Evolutionary conservation across 805 yeast species (phyloP), one percentile per base, ranked within the genome.

Genomic region (Myxozyma melibiosi): DNA sequence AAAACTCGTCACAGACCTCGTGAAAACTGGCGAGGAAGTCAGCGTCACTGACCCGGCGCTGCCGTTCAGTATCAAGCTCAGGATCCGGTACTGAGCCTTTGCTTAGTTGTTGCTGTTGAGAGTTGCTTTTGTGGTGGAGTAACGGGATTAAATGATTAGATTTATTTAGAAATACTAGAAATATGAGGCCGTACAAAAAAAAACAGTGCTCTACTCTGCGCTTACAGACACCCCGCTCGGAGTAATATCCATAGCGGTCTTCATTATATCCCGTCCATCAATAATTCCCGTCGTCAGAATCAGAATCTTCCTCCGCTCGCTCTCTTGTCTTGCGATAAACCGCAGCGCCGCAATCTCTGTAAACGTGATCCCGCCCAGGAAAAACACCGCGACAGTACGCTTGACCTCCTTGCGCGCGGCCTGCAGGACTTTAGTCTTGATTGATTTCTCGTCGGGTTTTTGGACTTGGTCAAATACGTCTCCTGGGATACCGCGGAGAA

Each of bases 301-400:
- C 5, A 81, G 64, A 40, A 82, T 68, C 34, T 75, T 70, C 20
- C 62, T 37, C 22, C 62, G 65, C 73, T 77, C 50, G 68, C 57
- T 14, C 71, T 64, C 37, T 71, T 58, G 61, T 18, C 74, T 72
- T 55, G 87, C 82, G n/a, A 88, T 75, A 52, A 76, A 79, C 65
- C 84, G 76, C 45, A 92, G 72, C 2, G 90, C 84, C 2, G 92
- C 82, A 16, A 91, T 75, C 70, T 92, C 99, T 7, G 94, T 83
- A 68, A 88, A 78, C 0, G 97, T 89, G 6, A 91, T 74, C 0
- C 99, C 98, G 13, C 98, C 98, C 39, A 91, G 67, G 60, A 86
- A 84, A 80, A 50, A 88, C 64, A 58, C 89, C 67, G 57, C 71
- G 52, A 68, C 72, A 53, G 67, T 69, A 8, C 70, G 67, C 34